phyloP scores from a whole-genome alignment of 2,329 filamentous ascomycete genomes.

The Paecilomyces fulvus region DNA sequence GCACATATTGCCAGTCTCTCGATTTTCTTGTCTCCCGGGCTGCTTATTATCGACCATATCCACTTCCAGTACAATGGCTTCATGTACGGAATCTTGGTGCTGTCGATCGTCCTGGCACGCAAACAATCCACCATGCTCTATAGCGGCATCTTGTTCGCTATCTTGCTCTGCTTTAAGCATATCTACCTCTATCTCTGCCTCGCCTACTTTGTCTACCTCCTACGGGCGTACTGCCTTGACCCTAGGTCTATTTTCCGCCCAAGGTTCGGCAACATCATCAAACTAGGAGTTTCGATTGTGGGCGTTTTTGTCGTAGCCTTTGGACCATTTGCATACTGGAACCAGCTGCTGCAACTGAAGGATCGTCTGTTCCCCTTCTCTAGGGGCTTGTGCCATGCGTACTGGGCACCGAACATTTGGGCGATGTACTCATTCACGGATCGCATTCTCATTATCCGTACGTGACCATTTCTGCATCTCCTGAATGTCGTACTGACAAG shows the following conservation, averaged over 20 bases:
- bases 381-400: slow-evolving; percentile 87
- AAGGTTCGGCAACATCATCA: slow-evolving; percentile 69
- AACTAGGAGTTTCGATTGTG: slow-evolving; percentile 66
- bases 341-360: slow-evolving; percentile 75
- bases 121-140: slow-evolving; percentile 64
- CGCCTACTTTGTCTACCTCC: slow-evolving; percentile 87
- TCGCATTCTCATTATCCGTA: slow-evolving; percentile 71
- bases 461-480: slow-evolving; percentile 21
- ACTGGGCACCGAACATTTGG: slow-evolving; percentile 98
- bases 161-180: slow-evolving; percentile 87
- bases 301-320: slow-evolving; percentile 72
- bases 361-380: slow-evolving; percentile 89
- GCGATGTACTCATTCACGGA: slow-evolving; percentile 92
- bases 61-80: slow-evolving; percentile 99
- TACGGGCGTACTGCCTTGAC: slow-evolving; percentile 82
- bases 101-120: slow-evolving; percentile 76
- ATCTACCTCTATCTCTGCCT: slow-evolving; percentile 96
- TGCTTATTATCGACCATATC: slow-evolving; percentile 96
- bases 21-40: slow-evolving; percentile 79
- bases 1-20: slow-evolving; percentile 83
- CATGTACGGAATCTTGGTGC: slow-evolving; percentile 81
- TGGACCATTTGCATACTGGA: slow-evolving; percentile 75
- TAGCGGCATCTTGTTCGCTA: slow-evolving; percentile 77
- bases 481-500: slow-evolving; percentile 8
- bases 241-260: slow-evolving; percentile 67